A percentile compares a stretch with the other conserved stretches of the same genome.
phyloP scores from a whole-genome alignment of 768 basidiomycete genomes.

The Rossbeevera mucosa region DNA sequence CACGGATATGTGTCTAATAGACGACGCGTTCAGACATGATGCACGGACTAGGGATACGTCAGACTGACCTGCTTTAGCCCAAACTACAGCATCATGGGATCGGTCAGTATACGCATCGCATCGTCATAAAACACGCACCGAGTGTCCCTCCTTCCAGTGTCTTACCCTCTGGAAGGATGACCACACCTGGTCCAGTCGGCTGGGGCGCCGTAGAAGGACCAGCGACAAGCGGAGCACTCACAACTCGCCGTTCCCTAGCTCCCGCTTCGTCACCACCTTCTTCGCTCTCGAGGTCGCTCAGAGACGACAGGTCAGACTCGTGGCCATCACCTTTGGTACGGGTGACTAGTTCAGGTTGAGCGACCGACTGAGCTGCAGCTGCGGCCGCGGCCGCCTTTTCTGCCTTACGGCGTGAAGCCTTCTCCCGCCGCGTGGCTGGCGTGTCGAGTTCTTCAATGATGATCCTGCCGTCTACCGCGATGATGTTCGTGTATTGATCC shows the following conservation, averaged over 20 bases:
- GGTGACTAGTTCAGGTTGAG: background rate
- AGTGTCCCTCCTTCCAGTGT: slow-evolving; percentile 55
- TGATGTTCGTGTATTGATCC: slow-evolving; percentile 29
- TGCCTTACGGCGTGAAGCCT: slow-evolving; percentile 45
- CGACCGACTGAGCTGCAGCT: slow-evolving; percentile 5
- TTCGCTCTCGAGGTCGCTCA: slow-evolving; percentile 42
- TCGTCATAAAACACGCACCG: slow-evolving; percentile 40
- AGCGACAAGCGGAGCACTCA: background rate
- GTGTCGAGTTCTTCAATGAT: slow-evolving; percentile 73
- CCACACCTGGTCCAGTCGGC: slow-evolving; percentile 26
- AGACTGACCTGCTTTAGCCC: slow-evolving; percentile 71
- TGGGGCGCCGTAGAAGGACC: slow-evolving; percentile 7
- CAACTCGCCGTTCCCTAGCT: slow-evolving; percentile 7
- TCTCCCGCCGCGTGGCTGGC: slow-evolving; percentile 60
- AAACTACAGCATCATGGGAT: slow-evolving; percentile 46
- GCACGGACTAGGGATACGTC: background rate
- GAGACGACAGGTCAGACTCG: slow-evolving; percentile 42
- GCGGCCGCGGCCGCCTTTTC: slow-evolving; percentile 24
- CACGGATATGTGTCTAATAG: slow-evolving; percentile 70
- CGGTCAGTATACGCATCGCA: background rate
- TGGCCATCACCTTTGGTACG: slow-evolving; percentile 16
- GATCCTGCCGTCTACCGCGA: slow-evolving; percentile 43
- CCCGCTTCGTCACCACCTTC: slow-evolving; percentile 9
- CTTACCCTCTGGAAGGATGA: slow-evolving; percentile 34
- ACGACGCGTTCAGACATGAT: slow-evolving; percentile 10